phyloP scores from a whole-genome alignment of 1,139 yeast species.

The Torulaspora pretoriensis region DNA sequence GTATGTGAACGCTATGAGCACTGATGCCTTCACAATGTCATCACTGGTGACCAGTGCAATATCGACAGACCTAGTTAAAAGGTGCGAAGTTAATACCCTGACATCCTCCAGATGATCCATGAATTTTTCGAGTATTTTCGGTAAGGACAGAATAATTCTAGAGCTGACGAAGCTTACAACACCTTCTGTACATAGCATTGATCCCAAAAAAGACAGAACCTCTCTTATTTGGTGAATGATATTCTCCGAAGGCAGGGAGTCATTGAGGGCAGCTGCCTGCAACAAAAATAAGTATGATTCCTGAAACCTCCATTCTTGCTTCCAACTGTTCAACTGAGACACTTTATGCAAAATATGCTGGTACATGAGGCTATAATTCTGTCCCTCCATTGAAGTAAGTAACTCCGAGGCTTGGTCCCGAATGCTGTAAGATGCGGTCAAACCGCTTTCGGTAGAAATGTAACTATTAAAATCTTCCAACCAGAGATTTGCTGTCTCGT shows the following conservation, averaged over 20 bases:
- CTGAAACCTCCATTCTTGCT: slow-evolving; percentile 29
- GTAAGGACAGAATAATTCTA: slow-evolving; percentile 48
- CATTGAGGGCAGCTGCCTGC: slow-evolving; percentile 26
- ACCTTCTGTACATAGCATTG: slow-evolving; percentile 10
- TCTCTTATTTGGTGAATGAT: slow-evolving; percentile 4
- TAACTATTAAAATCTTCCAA: slow-evolving; percentile 58
- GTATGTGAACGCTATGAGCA: slow-evolving; percentile 52
- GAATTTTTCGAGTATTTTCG: slow-evolving; percentile 55
- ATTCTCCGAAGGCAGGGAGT: slow-evolving; percentile 16
- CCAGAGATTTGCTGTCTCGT: slow-evolving; percentile 39
- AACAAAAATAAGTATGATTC: slow-evolving; percentile 37
- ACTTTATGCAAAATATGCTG: slow-evolving; percentile 6
- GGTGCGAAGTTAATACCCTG: slow-evolving; percentile 40
- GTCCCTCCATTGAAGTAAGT: slow-evolving; percentile 28
- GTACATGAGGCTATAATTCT: slow-evolving; percentile 11
- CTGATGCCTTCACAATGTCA: slow-evolving; percentile 42
- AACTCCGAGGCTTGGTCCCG: slow-evolving; percentile 54
- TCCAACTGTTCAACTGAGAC: slow-evolving; percentile 1
- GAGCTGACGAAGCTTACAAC: slow-evolving; percentile 37
- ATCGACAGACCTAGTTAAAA: slow-evolving; percentile 40
- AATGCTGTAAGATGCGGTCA: slow-evolving; percentile 45
- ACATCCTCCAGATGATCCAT: slow-evolving; percentile 36
- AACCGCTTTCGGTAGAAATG: slow-evolving; percentile 69
- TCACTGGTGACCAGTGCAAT: slow-evolving; percentile 28
- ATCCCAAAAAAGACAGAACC: slow-evolving; percentile 4